These are phyloP conservation scores for Saccharomyces mikatae DNA, from an alignment of 805 yeast genomes.

Conservation along the genomic window DNA sequence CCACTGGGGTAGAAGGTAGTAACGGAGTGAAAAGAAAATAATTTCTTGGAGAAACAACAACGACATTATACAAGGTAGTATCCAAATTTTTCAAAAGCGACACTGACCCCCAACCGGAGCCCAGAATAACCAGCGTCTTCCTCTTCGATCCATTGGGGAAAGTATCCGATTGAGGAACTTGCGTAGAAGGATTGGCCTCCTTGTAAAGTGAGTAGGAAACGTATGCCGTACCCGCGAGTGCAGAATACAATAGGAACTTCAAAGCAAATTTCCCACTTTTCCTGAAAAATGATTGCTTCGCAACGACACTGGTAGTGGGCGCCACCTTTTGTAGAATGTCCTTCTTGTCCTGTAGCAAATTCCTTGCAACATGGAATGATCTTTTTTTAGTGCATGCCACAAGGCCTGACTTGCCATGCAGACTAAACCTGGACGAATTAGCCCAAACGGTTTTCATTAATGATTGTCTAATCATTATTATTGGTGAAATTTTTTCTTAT, in stretches of 20 bases:
- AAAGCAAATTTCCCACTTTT: constrained; percentile 10
- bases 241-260: constrained; percentile 40
- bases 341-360: neutral
- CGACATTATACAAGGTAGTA: constrained; percentile 79
- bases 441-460: neutral
- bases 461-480: neutral
- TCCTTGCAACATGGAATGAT: neutral
- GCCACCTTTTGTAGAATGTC: neutral
- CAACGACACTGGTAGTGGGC: neutral
- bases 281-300: constrained; percentile 7
- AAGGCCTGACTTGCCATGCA: neutral
- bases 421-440: neutral
- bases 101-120: constrained; percentile 94
- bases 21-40: constrained; percentile 94
- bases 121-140: constrained; percentile 55
- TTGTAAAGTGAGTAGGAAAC: constrained; percentile 54
- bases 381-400: neutral
- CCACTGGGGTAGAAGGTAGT: constrained; percentile 90
- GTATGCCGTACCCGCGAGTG: constrained; percentile 45
- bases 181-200: constrained; percentile 55
- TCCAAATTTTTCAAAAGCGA: constrained; percentile 78
- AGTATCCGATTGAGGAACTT: constrained; percentile 50
- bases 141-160: constrained; percentile 39
- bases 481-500: neutral
- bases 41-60: constrained; percentile 88